Base-by-base conservation (phyloP, 2,329 filamentous ascomycete genomes). In the Trichophyton schoenleinii region DNA sequence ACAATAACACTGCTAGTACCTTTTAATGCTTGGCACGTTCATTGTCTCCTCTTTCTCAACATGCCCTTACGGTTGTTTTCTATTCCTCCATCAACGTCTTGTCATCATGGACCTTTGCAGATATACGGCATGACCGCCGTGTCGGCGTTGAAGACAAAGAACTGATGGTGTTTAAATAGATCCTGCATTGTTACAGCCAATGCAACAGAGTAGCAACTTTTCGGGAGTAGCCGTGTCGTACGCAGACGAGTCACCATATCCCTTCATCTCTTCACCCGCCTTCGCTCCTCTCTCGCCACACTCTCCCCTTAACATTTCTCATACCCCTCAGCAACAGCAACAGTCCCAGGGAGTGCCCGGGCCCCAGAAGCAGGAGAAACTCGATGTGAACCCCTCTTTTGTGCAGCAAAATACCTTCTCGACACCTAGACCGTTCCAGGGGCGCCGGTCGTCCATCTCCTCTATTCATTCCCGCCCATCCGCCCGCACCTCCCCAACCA, bases 381-480 rank as follows among this genome's bases (percentile, higher is more conserved):
- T 55, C 20, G 49, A 55, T 9, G 25, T 55, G 49, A 55, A 55
- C 13, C 89, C 87, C n/a, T 87, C 87, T 2, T 87, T 85, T 68
- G 78, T 87, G 63, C 81, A 81, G 64, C 78, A 75, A 65, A 75
- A 78, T 49, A 70, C 74, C 64, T 85, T 80, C 68, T 79, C 82
- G 66, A 79, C 80, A 48, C 71, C 75, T 4, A 68, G 68, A 8
- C 70, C 72, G 2, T 71, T 70, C 61, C 74, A 76, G 48, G 78
- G 81, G 61, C 81, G 87, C 49, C 80, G 87, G 58, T 83, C 83
- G 60, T 92, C 89, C 57, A 79, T 87, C 64, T 82, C 83, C 22
- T 91, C 88, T 15, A 84, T 85, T 64, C 84, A 85, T 64, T 90
- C 88, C 1, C 82, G 79, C 59, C 82, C 75, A 59, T 83, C 85